Percentiles rank a stretch among this genome's conserved stretches.
These are phyloP conservation scores for Lipomyces chichibuensis DNA, from an alignment of 805 yeast species.

Conservation along the genomic window DNA sequence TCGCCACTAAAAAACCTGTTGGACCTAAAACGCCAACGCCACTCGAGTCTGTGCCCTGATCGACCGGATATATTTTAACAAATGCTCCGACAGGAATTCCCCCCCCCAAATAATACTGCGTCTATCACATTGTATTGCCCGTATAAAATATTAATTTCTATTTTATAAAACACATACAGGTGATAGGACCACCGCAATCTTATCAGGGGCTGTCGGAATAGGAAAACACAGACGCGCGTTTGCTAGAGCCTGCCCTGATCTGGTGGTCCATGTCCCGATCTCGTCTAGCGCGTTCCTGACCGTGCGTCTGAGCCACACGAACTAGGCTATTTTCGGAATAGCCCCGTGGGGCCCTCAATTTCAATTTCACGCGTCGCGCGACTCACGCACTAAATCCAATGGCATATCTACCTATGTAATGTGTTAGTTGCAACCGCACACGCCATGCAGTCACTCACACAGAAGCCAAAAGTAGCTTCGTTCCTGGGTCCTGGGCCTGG, in stretches of 20 bases:
- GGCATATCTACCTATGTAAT: neutral
- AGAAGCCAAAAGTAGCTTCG: neutral
- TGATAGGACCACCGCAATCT: no score
- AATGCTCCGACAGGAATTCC: neutral
- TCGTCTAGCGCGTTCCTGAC: neutral
- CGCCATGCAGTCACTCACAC: neutral
- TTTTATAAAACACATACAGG: no score
- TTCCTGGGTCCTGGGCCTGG: neutral
- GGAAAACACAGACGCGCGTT: neutral
- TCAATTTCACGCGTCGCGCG: conserved; percentile 1
- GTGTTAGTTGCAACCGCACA: neutral
- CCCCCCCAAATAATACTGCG: no score
- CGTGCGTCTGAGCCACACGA: neutral
- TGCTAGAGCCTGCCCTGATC: neutral
- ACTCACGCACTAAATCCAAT: neutral
- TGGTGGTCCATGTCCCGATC: neutral
- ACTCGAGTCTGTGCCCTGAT: neutral
- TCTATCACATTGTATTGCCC: no score
- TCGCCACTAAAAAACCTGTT: neutral
- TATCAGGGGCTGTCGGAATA: neutral
- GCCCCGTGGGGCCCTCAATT: neutral
- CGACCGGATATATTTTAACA: neutral
- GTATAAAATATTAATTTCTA: no score
- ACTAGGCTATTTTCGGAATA: neutral
- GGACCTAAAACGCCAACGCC: neutral